Base-by-base conservation (phyloP, 257 asterid genomes). In the Handroanthus guayacan region DNA sequence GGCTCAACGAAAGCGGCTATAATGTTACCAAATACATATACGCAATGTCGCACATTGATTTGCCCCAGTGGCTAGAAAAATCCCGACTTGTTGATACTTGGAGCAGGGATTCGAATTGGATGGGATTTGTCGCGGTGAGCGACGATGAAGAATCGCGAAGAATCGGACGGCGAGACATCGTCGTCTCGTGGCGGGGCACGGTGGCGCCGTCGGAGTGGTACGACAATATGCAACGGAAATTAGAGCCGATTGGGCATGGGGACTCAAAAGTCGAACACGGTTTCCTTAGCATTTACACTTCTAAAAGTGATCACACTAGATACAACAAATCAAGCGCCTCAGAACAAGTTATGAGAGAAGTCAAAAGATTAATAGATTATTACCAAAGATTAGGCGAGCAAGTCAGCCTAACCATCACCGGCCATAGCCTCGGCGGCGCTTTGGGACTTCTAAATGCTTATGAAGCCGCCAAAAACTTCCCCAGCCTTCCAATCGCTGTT, bases 51-150 rank as follows among this genome's bases (percentile, higher is more conserved):
- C 88, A 82, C 25, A 79, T 92, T 3, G 90, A 92, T 17, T 69
- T 92, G 66, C 96, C 96, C 0, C 77, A 81, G 9, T 92, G 97
- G 96, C 75, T 90, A 0, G 85, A 92, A 72, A 82, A 79, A 52
- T 90, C 96, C 12, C 74, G 64, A 0, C 64, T 89, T 31, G 83
- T 66, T 14, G 84, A 90, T 11, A 65, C 86, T 4, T 90, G 97
- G 97, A 92, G 97, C 80, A 86, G 75, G 37, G 93, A 90, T 37
- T 90, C 97, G 0, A 92, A 92, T 11, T 92, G 97, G 97, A 92
- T 90, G 72, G 97, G 97, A 1, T 92, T 89, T 56, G 89, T 90
- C 3, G 93, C 91, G 0, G 91, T 87, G 18, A 89, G 95, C 75
- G 87, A 87, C 55, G 92, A 89, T 12, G 72, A 76, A 5, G 93